Conservation (phyloP, 805 yeast genomes). For the Ogataea degrootiae region DNA sequence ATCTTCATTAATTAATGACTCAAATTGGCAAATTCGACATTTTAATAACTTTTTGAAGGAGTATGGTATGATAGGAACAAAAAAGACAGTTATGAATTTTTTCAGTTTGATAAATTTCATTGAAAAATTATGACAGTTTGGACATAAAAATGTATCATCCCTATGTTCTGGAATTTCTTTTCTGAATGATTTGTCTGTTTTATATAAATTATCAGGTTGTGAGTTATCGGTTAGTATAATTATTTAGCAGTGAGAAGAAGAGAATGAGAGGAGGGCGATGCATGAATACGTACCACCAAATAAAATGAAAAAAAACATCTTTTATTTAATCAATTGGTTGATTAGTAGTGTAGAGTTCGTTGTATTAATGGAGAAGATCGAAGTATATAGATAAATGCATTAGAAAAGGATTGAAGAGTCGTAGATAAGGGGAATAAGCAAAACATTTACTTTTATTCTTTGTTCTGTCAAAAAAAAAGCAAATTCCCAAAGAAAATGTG, state of each 20-base stretch:
- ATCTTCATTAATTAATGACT: neutral
- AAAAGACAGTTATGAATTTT: conserved; percentile 21
- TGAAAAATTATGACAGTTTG: conserved; percentile 24
- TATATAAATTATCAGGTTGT: too few species aligned
- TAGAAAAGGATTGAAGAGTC: neutral
- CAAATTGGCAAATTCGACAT: conserved; percentile 22
- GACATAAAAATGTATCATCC: conserved; percentile 19
- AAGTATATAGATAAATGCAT: too few species aligned
- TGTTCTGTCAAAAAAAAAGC: too few species aligned
- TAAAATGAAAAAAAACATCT: conserved; percentile 17
- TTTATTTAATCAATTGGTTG: neutral
- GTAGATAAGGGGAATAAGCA: too few species aligned
- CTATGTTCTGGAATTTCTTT: conserved; percentile 9
- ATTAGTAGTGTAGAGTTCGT: too few species aligned
- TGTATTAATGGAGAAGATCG: too few species aligned
- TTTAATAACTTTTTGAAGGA: conserved; percentile 19
- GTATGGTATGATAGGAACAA: conserved; percentile 24
- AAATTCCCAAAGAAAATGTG: too few species aligned
- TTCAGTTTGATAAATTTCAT: conserved; percentile 20
- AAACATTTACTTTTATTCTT: too few species aligned
- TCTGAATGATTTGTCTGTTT: conserved; percentile 9
- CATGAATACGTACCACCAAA: conserved; percentile 16
- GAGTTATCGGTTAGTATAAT: neutral
- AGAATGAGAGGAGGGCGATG: neutral
- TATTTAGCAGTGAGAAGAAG: neutral